Conservation (phyloP, 2,329 filamentous ascomycete species). For the Fusarium mexicanum region DNA sequence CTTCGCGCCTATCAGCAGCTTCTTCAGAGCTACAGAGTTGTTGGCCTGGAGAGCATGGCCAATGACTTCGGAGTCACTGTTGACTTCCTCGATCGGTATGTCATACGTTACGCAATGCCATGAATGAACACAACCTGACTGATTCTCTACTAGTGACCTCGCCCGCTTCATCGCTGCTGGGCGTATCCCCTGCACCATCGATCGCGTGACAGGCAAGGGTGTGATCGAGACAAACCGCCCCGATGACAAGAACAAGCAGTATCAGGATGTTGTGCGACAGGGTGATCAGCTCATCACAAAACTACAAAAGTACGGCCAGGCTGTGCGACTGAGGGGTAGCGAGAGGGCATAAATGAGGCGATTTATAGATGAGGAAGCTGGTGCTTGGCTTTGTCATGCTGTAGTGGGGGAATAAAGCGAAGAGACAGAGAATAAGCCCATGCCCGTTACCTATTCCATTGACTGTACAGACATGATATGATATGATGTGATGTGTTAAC, state of each 20-base stretch:
- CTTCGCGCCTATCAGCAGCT: constrained; percentile 96
- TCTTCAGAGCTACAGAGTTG: constrained; percentile 95
- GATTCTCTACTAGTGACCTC: constrained; percentile 72
- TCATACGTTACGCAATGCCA: constrained; percentile 19
- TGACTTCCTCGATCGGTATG: constrained; percentile 93
- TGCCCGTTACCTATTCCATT: constrained; percentile 34
- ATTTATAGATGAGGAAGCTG: background rate
- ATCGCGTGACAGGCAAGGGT: constrained; percentile 94
- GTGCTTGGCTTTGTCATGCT: constrained; percentile 20
- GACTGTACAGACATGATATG: constrained; percentile 39
- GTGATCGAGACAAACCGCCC: constrained; percentile 98
- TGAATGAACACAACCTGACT: background rate
- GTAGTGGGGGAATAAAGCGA: constrained; percentile 6
- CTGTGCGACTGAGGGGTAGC: constrained; percentile 91
- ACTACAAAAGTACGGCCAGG: constrained; percentile 98
- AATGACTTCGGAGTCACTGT: constrained; percentile 96
- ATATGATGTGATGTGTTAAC: too few relatives aligned
- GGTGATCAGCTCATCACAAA: constrained; percentile 98
- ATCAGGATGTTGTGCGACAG: constrained; percentile 96
- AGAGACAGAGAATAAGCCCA: constrained; percentile 19
- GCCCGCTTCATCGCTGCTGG: constrained; percentile 97
- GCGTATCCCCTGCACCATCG: constrained; percentile 95
- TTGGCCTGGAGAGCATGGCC: constrained; percentile 97
- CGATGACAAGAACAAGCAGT: constrained; percentile 99
- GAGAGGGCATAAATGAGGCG: constrained; percentile 72